Conservation (phyloP, 768 basidiomycete genomes). For the Tephrocybe sp. region DNA sequence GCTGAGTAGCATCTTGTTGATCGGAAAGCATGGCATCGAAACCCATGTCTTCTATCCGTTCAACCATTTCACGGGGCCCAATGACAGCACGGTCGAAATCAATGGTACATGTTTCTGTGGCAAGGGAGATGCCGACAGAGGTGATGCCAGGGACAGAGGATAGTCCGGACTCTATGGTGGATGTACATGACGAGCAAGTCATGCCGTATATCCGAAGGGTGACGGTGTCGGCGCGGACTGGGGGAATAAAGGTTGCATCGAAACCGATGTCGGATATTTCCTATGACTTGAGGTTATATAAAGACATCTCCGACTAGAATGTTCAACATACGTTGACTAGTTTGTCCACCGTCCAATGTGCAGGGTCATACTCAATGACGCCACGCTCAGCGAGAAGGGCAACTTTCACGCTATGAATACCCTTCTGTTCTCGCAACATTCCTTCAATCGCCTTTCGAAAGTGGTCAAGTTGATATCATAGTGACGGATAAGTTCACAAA, state of each 20-base stretch:
- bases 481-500: slow-evolving; percentile 30
- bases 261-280: slow-evolving; percentile 95
- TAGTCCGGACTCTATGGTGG: slow-evolving; percentile 73
- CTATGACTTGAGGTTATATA: slow-evolving; percentile 35
- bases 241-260: slow-evolving; percentile 77
- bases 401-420: slow-evolving; percentile 91
- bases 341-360: slow-evolving; percentile 77
- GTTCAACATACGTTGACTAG: slow-evolving; percentile 62
- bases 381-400: slow-evolving; percentile 96
- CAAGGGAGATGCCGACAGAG: slow-evolving; percentile 69
- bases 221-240: slow-evolving; percentile 62
- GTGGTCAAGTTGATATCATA: neutral
- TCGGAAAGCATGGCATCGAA: slow-evolving; percentile 88
- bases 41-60: slow-evolving; percentile 83
- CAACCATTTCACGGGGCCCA: slow-evolving; percentile 86
- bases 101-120: slow-evolving; percentile 74
- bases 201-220: slow-evolving; percentile 87
- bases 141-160: slow-evolving; percentile 70
- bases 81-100: slow-evolving; percentile 73
- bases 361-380: slow-evolving; percentile 85
- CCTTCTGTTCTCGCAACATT: slow-evolving; percentile 78
- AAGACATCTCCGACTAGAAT: neutral
- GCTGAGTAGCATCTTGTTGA: slow-evolving; percentile 78
- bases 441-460: slow-evolving; percentile 73
- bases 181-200: slow-evolving; percentile 84